Percentiles rank a stretch among this genome's conserved stretches.
Conservation (phyloP, 495 filamentous ascomycete species). For the Penicillium maclennaniae region DNA sequence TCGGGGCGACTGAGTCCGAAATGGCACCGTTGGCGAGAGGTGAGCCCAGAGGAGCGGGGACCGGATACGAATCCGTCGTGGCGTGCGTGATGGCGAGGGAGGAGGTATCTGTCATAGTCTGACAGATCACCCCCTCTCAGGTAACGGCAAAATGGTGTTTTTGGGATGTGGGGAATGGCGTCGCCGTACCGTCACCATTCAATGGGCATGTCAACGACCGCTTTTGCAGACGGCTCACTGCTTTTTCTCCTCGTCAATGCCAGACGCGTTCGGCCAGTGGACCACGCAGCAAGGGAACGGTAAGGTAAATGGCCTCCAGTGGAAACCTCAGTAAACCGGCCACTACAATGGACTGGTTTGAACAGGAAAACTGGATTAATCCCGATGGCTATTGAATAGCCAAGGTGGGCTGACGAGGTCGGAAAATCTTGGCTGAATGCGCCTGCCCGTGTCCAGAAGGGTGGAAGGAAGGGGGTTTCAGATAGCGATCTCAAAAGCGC, state of each 20-base stretch:
- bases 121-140: slow-evolving; percentile 59
- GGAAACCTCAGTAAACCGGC: not conserved
- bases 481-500: slow-evolving; percentile 1
- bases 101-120: slow-evolving; percentile 93
- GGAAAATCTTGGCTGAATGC: slow-evolving; percentile 21
- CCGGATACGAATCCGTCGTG: slow-evolving; percentile 60
- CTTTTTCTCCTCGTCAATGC: slow-evolving; percentile 1
- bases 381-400: not conserved
- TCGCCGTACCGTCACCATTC: slow-evolving; percentile 27
- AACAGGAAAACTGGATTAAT: not conserved
- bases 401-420: not conserved
- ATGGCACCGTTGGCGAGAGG: slow-evolving; percentile 55
- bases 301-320: not conserved
- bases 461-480: slow-evolving; percentile 4
- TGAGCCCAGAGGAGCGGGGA: slow-evolving; percentile 52
- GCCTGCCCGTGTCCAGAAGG: slow-evolving; percentile 16
- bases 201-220: slow-evolving; percentile 35
- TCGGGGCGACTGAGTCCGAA: slow-evolving; percentile 51
- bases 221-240: not conserved
- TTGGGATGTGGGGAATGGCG: slow-evolving; percentile 17
- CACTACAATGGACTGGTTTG: not conserved
- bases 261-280: slow-evolving; percentile 9
- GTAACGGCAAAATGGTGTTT: slow-evolving; percentile 25
- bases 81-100: slow-evolving; percentile 58
- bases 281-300: not conserved